Evolutionary conservation across 1,284 basidiomycete species (phyloP), one percentile per base, ranked within the genome.

Genomic region (Ustilago hordei): DNA sequence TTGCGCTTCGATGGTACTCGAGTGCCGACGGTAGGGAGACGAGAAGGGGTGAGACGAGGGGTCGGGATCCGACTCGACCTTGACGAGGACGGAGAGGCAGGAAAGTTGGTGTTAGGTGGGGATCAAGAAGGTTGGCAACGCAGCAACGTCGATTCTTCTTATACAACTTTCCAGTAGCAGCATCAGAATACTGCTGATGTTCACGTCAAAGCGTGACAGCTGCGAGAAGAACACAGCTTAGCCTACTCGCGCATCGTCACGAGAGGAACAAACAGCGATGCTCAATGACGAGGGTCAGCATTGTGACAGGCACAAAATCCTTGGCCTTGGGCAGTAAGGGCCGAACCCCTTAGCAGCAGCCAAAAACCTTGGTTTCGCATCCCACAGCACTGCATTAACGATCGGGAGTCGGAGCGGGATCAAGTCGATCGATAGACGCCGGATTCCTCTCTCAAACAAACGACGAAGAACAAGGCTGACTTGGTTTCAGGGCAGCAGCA

Each of bases 271-370:
- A 19, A 17, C 13, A 12, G 28, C n/a, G 36, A 54, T 36, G 52
- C 52, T 54, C 52, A 54, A 54, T 54, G 52, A 54, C 52, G 52
- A 54, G 52, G 32, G 34, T 35, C n/a, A 35, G 12, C 34, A n/a
- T 19, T 54, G 43, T 54, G 43, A 45, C 43, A 45, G 43, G 17
- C 43, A 43, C 12, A 43, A 19, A 45, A 45, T 7, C 43, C 43
- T 19, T 45, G 43, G 23, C 23, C 23, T 28, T 28, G 23, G 23
- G 23, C 23, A 28, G 23, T 28, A 28, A 28, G 23, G 23, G 23
- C 23, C 23, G 23, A 28, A 28, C 23, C 23, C 23, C 3, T 28
- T 28, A 28, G 23, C 23, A 28, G 23, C 23, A 28, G 23, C 23
- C 23, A 28, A 28, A 28, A 28, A 28, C 23, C 23, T 28, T 28